Evolutionary conservation across 1,284 basidiomycete species (phyloP).

Genomic region (Irpex sp.): DNA sequence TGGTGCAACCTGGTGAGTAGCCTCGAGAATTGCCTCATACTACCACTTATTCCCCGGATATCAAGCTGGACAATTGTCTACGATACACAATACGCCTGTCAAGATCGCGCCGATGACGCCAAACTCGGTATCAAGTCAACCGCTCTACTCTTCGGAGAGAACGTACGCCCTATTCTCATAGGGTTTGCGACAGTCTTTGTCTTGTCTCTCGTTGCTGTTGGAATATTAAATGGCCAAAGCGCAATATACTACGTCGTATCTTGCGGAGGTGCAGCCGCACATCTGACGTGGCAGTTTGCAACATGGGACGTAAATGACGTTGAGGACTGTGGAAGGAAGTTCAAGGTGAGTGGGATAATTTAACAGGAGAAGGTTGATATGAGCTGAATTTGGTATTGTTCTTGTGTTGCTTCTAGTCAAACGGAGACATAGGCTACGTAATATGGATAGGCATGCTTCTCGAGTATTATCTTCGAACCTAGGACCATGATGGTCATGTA

Average conservation of each 20-base stretch:
- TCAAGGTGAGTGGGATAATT: constrained; percentile 4
- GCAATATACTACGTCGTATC: constrained; percentile 63
- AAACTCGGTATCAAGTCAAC: constrained; percentile 62
- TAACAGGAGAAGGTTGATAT: too few species aligned
- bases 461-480: background rate
- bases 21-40: too few species aligned
- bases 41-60: too few species aligned
- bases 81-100: constrained; percentile 71
- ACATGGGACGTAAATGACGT: constrained; percentile 56
- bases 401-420: background rate
- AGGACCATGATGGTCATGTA: background rate
- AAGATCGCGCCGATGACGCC: constrained; percentile 61
- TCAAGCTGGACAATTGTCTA: constrained; percentile 77
- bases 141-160: constrained; percentile 61
- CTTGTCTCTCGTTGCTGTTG: background rate
- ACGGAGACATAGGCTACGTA: constrained; percentile 6
- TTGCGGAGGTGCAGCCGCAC: constrained; percentile 49
- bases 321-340: constrained; percentile 7
- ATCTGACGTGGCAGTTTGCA: constrained; percentile 67
- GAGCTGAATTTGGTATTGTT: background rate
- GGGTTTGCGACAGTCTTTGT: background rate
- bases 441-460: constrained; percentile 7
- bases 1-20: constrained; percentile 1
- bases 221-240: constrained; percentile 53
- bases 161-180: constrained; percentile 64